Evolutionary conservation across 257 asterid species (phyloP), one percentile per base, ranked within the genome.

Genomic region (Solanum pennellii): DNA sequence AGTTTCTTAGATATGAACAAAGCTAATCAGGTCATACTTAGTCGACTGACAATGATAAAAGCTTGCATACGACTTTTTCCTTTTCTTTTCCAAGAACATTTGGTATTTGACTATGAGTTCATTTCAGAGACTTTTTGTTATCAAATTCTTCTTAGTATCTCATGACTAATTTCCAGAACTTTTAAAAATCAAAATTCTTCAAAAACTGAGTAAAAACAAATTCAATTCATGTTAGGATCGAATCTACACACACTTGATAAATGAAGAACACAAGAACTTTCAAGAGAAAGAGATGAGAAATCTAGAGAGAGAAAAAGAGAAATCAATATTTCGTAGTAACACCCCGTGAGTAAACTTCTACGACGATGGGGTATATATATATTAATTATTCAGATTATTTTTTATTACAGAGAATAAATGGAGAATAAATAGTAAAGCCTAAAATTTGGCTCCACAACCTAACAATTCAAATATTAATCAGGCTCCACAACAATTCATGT

Each of bases 341-440:
- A 33, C 5, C 1, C 5, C 35, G 35, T 33, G 35, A 33, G 35
- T 33, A 33, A 33, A 33, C 35, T 33, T 33, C 1, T 0, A 33
- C 1, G 35, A 1, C 1, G 5, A 1, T 33, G 5, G 35, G 1
- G 1, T 33, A 33, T 33, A 33, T 33, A 33, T 33, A 33, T 33
- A 33, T 33, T 33, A 33, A 33, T 4, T 33, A 33, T 33, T 33
- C 5, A 33, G 5, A 33, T 0, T 33, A 33, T 33, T 33, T 33
- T 33, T 33, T 0, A 4, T 33, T 4, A 33, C 5, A 33, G 5
- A 33, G 35, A 33, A 31, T 2, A 31, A 31, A 31, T 31, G 35
- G 5, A 33, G 0, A 33, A 33, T 33, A 33, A 33, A 33, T 33
- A 33, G 0, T 33, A 4, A 33, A 33, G 0, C 0, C 0, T 33